Conservation (phyloP, 2,329 filamentous ascomycete genomes). For the Parastagonospora avenae region DNA sequence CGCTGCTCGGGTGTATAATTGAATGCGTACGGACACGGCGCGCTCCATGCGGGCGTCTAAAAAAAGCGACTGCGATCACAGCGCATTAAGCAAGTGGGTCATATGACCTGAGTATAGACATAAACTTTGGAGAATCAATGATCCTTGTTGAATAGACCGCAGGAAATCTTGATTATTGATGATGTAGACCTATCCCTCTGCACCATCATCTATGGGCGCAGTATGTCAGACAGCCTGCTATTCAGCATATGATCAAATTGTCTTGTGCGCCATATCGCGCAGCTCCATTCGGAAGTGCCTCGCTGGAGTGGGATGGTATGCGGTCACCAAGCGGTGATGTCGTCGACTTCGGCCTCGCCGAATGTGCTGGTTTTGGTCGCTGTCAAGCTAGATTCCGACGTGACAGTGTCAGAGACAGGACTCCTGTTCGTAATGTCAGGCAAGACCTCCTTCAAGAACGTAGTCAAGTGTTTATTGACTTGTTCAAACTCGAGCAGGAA, state of each 20-base stretch:
- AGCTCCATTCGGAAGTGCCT: slow-evolving; percentile 27
- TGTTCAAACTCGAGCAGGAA: slow-evolving; percentile 97
- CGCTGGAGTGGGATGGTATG: slow-evolving; percentile 18
- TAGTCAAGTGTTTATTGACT: slow-evolving; percentile 85
- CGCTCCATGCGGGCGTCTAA: no score
- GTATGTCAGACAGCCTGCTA: slow-evolving; percentile 40
- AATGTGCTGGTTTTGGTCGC: slow-evolving; percentile 89
- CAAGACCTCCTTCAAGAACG: slow-evolving; percentile 80
- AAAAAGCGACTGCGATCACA: no score
- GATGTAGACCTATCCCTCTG: slow-evolving; percentile 45
- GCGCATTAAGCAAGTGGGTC: no score
- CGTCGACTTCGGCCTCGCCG: slow-evolving; percentile 93
- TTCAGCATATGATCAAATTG: slow-evolving; percentile 46
- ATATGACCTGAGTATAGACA: no score
- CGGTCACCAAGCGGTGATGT: slow-evolving; percentile 88
- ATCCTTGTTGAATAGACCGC: no score
- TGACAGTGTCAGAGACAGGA: slow-evolving; percentile 48
- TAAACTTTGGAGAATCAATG: no score
- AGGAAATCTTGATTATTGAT: not conserved
- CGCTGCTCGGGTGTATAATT: no score
- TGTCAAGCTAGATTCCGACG: slow-evolving; percentile 54
- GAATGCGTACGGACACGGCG: no score
- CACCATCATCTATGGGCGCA: slow-evolving; percentile 20
- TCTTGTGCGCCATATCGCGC: slow-evolving; percentile 26
- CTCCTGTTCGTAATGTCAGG: slow-evolving; percentile 80